phyloP scores from a whole-genome alignment of 345 rosid genomes.

The Eucalyptus pauciflora region DNA sequence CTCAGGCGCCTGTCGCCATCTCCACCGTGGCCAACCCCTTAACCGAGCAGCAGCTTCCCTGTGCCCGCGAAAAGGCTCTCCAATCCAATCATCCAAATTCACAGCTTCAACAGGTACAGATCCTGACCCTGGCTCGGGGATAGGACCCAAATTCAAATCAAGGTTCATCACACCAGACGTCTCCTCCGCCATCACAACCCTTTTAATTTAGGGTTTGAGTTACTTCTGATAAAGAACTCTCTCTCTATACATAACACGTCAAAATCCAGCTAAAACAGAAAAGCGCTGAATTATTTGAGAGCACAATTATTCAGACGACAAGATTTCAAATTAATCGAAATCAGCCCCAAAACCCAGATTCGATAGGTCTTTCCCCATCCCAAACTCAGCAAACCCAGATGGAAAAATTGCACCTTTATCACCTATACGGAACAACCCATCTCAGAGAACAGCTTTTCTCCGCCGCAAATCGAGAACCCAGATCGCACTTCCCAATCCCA shows the following conservation, averaged over 20 bases:
- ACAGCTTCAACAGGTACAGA: constrained; percentile 20
- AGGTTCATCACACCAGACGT: constrained; percentile 83
- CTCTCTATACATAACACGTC: constrained; percentile 22
- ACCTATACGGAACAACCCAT: neutral
- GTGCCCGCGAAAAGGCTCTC: constrained; percentile 33
- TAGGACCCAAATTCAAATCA: constrained; percentile 91
- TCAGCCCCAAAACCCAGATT: neutral
- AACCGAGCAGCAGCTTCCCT: constrained; percentile 55
- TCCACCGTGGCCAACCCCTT: constrained; percentile 32
- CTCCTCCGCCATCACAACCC: constrained; percentile 52
- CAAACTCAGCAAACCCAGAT: constrained; percentile 1
- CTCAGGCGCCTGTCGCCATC: constrained; percentile 32
- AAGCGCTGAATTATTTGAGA: neutral
- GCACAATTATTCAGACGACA: neutral
- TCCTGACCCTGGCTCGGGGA: constrained; percentile 49
- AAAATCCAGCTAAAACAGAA: neutral
- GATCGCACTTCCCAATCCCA: neutral
- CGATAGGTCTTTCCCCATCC: neutral
- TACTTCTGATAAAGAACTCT: neutral
- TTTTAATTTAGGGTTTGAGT: neutral
- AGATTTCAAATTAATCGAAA: neutral
- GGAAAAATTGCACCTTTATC: neutral
- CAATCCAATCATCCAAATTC: constrained; percentile 55
- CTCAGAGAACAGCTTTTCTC: neutral
- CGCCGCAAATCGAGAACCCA: neutral